A percentile compares a stretch with the other conserved stretches of the same genome.
These are phyloP conservation scores for Dunaliella salina DNA, from an alignment of 163 green algal genomes.

Conservation along the genomic window DNA sequence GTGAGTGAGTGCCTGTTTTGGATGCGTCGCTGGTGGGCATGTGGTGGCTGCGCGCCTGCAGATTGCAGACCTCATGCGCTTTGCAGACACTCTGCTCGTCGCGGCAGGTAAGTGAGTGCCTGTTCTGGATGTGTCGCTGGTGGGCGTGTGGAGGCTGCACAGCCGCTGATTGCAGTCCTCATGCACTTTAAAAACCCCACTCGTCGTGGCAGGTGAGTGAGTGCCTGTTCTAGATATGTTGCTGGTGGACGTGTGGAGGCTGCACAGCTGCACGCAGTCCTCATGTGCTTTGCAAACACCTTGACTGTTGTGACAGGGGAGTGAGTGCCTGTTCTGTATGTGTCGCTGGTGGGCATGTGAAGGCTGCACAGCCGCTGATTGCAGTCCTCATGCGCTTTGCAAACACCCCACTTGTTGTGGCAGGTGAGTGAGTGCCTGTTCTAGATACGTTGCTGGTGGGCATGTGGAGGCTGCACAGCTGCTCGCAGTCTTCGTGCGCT, in stretches of 20 bases:
- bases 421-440: not conserved
- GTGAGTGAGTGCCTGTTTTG: no score
- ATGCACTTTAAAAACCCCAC: no score
- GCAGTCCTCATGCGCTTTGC: not conserved
- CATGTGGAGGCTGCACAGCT: not conserved
- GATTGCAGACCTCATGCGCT: not conserved
- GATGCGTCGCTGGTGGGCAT: not conserved
- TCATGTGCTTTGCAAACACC: not conserved
- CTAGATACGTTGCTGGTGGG: not conserved
- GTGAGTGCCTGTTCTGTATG: no score
- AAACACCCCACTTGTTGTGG: not conserved
- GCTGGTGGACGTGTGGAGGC: conserved; percentile 1
- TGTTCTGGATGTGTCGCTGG: not conserved
- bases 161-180: no score
- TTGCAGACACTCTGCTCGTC: not conserved
- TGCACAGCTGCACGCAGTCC: not conserved
- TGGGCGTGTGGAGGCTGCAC: not conserved
- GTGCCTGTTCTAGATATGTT: not conserved
- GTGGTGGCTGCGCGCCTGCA: not conserved
- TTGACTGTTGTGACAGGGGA: not conserved
- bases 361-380: not conserved
- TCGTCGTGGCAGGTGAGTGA: no score
- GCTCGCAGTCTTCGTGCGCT: no score
- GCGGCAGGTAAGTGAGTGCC: not conserved
- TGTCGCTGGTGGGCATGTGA: not conserved